Base-by-base conservation (phyloP, 2,329 filamentous ascomycete species). In the Trichoderma koningii region DNA sequence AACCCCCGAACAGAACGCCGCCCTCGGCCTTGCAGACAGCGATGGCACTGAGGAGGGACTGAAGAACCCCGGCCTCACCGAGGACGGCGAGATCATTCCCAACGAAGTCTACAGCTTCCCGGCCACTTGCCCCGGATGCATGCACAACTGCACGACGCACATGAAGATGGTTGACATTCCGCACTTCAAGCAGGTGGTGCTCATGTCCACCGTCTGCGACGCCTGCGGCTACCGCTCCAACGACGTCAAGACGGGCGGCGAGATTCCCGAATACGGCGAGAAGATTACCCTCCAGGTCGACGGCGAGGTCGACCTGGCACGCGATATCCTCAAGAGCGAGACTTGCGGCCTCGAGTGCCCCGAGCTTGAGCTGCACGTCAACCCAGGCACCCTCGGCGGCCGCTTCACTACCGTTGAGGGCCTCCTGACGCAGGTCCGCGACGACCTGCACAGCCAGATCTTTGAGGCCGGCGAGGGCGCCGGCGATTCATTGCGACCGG, bases 121-220 rank as follows among this genome's bases (percentile, higher is more conserved):
- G 3, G 89, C 93, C 7, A 91, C 88, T 65, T 99, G 95, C 77
- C 95, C 95, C 0, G 94, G 92, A 67, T 99, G 95, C 82, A 88
- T 89, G 73, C 91, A 91, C 77, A 81, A 87, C 5, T 97, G 93
- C 79, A 87, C 88, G 4, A 96, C 96, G 10, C 93, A 97, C 78
- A 97, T 97, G 92, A 97, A 97, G 82, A 96, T 97, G 89, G 92
- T 98, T 65, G 92, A 96, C 73, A 97, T 99, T 68, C 95, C 95
- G 0, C 90, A 97, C 79, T 99, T 99, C 82, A 96, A 97, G 80
- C 92, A 98, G 74, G 95, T 99, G 3, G 89, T 97, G 47, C 84
- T 99, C 71, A 98, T 97, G 91, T 93, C 89, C 71, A 98, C 94
- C 2, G 89, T 92, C 30, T 99, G 95, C 79, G 89, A 94, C 30